These are phyloP conservation scores for Russula foetens DNA, from an alignment of 768 basidiomycete genomes.

Conservation along the genomic window DNA sequence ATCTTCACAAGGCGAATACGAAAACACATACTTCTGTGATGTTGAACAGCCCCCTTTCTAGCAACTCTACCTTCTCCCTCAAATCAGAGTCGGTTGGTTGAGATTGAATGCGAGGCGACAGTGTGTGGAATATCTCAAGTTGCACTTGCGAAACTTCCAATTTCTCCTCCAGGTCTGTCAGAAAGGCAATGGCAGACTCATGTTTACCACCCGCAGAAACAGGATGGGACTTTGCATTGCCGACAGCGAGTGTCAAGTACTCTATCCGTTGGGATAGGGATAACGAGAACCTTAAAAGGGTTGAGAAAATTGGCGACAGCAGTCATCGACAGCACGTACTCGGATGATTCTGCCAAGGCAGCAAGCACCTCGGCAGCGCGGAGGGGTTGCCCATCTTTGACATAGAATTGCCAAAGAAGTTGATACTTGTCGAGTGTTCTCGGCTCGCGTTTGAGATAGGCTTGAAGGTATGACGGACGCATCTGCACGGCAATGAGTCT, in stretches of 20 bases:
- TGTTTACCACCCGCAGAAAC: constrained; percentile 68
- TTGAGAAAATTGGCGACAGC: not conserved
- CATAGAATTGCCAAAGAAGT: constrained; percentile 95
- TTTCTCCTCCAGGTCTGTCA: constrained; percentile 93
- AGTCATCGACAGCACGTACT: constrained; percentile 41
- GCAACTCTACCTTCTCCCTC: constrained; percentile 51
- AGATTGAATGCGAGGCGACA: constrained; percentile 53
- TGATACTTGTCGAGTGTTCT: constrained; percentile 75
- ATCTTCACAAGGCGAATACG: not conserved
- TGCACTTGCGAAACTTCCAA: constrained; percentile 96
- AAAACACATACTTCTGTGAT: constrained; percentile 68
- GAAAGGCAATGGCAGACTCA: constrained; percentile 89
- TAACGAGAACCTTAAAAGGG: constrained; percentile 47
- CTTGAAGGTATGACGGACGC: constrained; percentile 81
- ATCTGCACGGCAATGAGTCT: constrained; percentile 40
- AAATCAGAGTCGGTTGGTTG: constrained; percentile 39
- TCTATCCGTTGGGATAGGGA: constrained; percentile 72
- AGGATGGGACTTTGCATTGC: constrained; percentile 93
- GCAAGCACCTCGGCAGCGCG: constrained; percentile 84
- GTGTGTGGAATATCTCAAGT: constrained; percentile 73
- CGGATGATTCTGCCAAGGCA: constrained; percentile 72
- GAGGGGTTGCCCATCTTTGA: constrained; percentile 80
- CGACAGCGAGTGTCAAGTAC: constrained; percentile 88
- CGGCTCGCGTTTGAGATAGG: constrained; percentile 78
- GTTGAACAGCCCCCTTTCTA: constrained; percentile 56